Base-by-base conservation (phyloP, 345 rosid species). In the Odontarrhena argentea region DNA sequence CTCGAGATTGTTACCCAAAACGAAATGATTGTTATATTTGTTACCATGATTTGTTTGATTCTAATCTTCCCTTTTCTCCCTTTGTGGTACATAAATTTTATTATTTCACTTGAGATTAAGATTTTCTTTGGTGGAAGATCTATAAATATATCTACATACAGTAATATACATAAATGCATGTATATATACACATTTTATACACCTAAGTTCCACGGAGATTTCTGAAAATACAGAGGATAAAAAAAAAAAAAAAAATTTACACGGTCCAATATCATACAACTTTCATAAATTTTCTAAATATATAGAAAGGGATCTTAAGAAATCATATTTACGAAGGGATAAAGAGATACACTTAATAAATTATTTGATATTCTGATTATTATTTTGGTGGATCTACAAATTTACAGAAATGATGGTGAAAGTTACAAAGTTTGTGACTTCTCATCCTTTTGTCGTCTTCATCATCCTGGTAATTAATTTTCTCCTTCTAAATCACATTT, bases 391-490 rank as follows among this genome's bases (percentile, higher is more conserved):
- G 32, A 47, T 46, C 22, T 18, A 26, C 35, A 37, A 13, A 14
- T 38, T 49, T 38, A 63, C 38, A 4, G 4, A 51, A 64, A 35
- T 54, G 18, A 67, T 67, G 71, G 71, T 46, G 63, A 67, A 46
- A 26, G 46, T 56, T 36, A 48, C 26, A 44, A 36, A 55, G 36
- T 26, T 67, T 55, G 55, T 56, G 9, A 37, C 47, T 55, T 67
- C 71, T 55, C 71, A 63, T 67, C 71, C 71, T 2, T 4, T 47
- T 25, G 36, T 56, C 9, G 55, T 67, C 48, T 67, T 56, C 38
- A 13, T 22, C 8, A 10, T 36, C 40, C 12, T 67, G 63, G 71
- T 67, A 67, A 55, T 18, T 4, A 11, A 12, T 11, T 0, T 64
- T 49, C 50, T 36, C 28, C 59, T 24, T 49, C 43, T 44, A 24